These are phyloP conservation scores for Omphalotus olearius DNA, from an alignment of 1,284 basidiomycete genomes.

Conservation along the genomic window DNA sequence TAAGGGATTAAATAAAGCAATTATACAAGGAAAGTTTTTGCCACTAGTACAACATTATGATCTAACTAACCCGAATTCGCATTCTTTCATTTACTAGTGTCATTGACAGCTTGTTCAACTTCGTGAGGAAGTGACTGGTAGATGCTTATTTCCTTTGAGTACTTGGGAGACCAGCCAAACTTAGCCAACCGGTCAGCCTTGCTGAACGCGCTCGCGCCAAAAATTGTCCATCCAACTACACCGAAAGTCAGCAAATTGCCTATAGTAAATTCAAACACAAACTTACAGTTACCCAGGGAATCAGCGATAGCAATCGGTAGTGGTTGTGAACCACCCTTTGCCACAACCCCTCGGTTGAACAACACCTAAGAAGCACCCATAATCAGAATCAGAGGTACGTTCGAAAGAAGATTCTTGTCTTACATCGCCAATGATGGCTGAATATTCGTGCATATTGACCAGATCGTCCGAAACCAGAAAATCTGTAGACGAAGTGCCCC, in stretches of 20 bases:
- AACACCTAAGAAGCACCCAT: neutral
- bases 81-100: neutral
- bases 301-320: neutral
- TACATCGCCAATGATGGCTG: conserved; percentile 1
- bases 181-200: conserved; percentile 1
- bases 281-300: neutral
- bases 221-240: neutral
- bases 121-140: conserved; percentile 1
- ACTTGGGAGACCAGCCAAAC: conserved; percentile 1
- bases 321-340: neutral
- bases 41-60: too few species aligned
- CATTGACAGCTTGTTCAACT: conserved; percentile 3
- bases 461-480: conserved; percentile 5
- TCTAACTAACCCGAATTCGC: too few species aligned
- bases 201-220: neutral
- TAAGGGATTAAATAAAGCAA: too few species aligned
- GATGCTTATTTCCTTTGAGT: neutral
- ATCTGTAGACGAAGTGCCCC: neutral
- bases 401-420: neutral
- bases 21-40: too few species aligned
- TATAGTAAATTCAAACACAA: neutral
- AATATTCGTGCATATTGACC: neutral
- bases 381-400: neutral
- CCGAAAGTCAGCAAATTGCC: neutral
- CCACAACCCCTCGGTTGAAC: neutral